Evolutionary conservation across 164 flowering plant species (phyloP), one percentile per base, ranked within the genome.

Genomic region (Tetracentron sinense): DNA sequence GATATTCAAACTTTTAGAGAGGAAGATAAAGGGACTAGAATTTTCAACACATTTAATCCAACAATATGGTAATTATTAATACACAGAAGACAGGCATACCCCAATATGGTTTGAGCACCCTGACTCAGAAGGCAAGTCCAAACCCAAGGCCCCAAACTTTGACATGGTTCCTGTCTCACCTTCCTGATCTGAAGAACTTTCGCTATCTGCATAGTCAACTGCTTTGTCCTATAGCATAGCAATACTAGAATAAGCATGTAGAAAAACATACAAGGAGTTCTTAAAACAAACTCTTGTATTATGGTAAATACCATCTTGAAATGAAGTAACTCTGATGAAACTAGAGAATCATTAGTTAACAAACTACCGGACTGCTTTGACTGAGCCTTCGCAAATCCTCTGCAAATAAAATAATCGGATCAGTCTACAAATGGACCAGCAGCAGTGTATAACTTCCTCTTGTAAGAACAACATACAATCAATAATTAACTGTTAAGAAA

Each of bases 71-170:
- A 47, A 15, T 16, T 47, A 47, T 2, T 15, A 47, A 47, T 47
- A n/a, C n/a, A n/a, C n/a, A n/a, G n/a, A n/a, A n/a, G n/a, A n/a
- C 14, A 29, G 12, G 12, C 48, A 63, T 75, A 84, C 88, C 82
- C 71, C 77, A 51, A 35, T 28, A 54, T 74, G 72, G 62, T 71
- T 68, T 10, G 76, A 48, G 60, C 17, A 55, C 25, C 46, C 21
- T 29, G 58, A 58, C 7, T 61, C 67, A 12, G 72, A 25, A 28
- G 81, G 77, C 42, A 73, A 58, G 21, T 71, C 80, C 62, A 65
- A 67, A 56, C 76, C 80, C 64, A 63, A 46, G 7, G 28, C 60
- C 70, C 69, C 83, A 54, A 66, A 65, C 70, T 81, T 77, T 25
- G 79, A 72, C 54, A 69, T 65, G 4, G 58, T 60, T 30, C 20